phyloP scores from a whole-genome alignment of 768 basidiomycete species.

The Rhizopogon vulgaris region DNA sequence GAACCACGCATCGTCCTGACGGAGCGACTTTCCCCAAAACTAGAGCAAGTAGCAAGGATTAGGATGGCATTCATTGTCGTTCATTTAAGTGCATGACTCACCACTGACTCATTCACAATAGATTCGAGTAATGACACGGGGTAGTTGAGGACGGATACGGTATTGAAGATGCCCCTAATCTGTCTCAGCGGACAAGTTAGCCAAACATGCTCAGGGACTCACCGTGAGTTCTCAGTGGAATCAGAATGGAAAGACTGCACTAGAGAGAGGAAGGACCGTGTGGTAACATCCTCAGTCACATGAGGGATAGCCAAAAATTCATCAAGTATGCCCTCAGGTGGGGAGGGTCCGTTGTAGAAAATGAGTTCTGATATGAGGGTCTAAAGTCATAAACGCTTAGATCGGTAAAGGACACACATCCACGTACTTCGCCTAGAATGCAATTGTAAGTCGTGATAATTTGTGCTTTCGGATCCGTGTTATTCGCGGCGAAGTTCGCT shows the following conservation, averaged over 20 bases:
- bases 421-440: slow-evolving; percentile 21
- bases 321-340: slow-evolving; percentile 15
- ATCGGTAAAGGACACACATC: slow-evolving; percentile 36
- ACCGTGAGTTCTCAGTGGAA: slow-evolving; percentile 17
- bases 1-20: neutral
- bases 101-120: slow-evolving; percentile 12
- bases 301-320: slow-evolving; percentile 18
- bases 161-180: slow-evolving; percentile 16
- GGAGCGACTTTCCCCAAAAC: slow-evolving; percentile 10
- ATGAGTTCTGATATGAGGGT: slow-evolving; percentile 25
- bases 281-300: slow-evolving; percentile 7
- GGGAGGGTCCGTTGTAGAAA: slow-evolving; percentile 47
- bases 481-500: slow-evolving; percentile 3
- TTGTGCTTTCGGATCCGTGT: slow-evolving; percentile 3
- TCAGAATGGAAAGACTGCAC: slow-evolving; percentile 16
- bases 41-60: neutral
- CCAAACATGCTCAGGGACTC: slow-evolving; percentile 3
- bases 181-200: neutral
- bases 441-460: slow-evolving; percentile 41
- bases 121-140: slow-evolving; percentile 12
- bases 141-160: slow-evolving; percentile 19
- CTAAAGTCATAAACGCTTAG: slow-evolving; percentile 4
- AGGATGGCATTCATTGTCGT: neutral
- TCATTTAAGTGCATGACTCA: slow-evolving; percentile 10
- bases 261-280: slow-evolving; percentile 20